Conservation (phyloP, 768 basidiomycete species). For the Sarcomyxa edulis region DNA sequence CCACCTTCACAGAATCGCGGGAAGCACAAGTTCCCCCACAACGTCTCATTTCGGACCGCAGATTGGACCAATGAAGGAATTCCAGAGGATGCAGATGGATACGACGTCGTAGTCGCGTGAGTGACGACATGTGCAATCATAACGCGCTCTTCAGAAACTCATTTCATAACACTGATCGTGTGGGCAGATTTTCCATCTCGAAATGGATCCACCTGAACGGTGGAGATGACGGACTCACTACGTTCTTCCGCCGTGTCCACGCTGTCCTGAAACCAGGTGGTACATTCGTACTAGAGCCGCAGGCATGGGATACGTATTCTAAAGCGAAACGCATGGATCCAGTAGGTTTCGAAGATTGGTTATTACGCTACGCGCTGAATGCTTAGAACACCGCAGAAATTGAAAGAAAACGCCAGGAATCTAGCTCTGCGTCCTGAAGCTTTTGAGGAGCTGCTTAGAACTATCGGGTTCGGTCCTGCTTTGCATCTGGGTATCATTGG, state of each 20-base stretch:
- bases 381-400: constrained; percentile 33
- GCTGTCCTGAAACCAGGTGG: constrained; percentile 57
- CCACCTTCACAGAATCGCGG: constrained; percentile 34
- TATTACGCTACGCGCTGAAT: constrained; percentile 3
- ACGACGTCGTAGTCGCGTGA: constrained; percentile 79
- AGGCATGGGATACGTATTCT: constrained; percentile 79
- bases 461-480: constrained; percentile 57
- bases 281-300: constrained; percentile 74
- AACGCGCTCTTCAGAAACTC: neutral
- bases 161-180: neutral
- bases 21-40: constrained; percentile 64
- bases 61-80: constrained; percentile 67
- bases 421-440: constrained; percentile 59
- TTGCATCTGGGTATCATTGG: constrained; percentile 48
- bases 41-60: constrained; percentile 62
- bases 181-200: constrained; percentile 74
- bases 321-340: constrained; percentile 70
- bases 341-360: constrained; percentile 23
- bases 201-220: constrained; percentile 91
- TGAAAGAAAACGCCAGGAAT: constrained; percentile 55
- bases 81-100: constrained; percentile 52
- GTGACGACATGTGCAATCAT: constrained; percentile 20
- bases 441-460: constrained; percentile 48
- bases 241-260: constrained; percentile 63
- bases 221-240: constrained; percentile 65